Evolutionary conservation across 2,329 filamentous ascomycete genomes (phyloP).

Genomic region (Aureobasidium uvarum): DNA sequence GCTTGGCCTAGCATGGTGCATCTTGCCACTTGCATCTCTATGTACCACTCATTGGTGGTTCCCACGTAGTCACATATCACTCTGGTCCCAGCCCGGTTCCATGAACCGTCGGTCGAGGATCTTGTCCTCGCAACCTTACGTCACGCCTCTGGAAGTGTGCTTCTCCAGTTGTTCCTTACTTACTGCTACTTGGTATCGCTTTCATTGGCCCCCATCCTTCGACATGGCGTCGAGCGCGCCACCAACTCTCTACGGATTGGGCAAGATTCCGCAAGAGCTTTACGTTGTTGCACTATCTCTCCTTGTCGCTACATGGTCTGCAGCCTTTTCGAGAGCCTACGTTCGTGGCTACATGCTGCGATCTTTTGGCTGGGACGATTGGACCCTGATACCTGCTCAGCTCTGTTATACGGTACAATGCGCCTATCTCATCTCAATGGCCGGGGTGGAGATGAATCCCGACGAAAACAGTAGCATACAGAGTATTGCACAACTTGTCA

Average conservation of each 20-base stretch:
- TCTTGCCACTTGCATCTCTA: neutral
- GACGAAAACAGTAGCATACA: neutral
- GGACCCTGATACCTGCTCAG: neutral
- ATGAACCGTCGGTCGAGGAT: neutral
- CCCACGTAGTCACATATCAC: neutral
- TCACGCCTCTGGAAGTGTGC: neutral
- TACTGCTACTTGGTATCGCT: neutral
- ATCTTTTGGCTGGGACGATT: constrained; percentile 9
- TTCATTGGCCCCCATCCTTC: neutral
- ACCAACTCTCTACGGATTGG: neutral
- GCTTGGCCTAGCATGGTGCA: neutral
- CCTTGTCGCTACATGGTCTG: constrained; percentile 21
- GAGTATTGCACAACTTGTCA: neutral
- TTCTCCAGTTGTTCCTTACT: neutral
- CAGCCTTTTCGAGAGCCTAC: constrained; percentile 16
- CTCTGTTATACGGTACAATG: neutral
- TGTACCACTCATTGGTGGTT: neutral
- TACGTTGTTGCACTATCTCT: neutral
- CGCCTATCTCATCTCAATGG: neutral
- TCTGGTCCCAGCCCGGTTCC: neutral
- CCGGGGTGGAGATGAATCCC: neutral
- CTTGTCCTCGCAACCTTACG: neutral
- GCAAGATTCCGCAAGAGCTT: neutral
- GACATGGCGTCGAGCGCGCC: neutral
- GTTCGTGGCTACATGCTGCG: constrained; percentile 22